Evolutionary conservation across 305 asterid genomes (phyloP), one percentile per base, ranked within the genome.

Genomic region (Withania somnifera): DNA sequence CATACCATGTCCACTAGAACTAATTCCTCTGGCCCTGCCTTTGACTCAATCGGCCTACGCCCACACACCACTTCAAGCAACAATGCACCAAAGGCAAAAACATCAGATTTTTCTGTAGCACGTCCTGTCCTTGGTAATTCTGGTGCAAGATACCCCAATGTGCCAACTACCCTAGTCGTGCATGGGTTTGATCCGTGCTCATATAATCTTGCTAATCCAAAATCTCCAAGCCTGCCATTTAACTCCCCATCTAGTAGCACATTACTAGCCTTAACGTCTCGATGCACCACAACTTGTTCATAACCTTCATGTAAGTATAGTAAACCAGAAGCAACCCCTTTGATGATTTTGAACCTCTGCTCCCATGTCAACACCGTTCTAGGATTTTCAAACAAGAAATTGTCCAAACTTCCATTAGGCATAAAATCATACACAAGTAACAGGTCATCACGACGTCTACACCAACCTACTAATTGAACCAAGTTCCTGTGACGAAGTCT

Each of bases 141-240:
- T 0, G 89, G 89, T 1, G 91, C 90, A n/a, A 90, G 78, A 58
- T 88, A 89, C 24, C 92, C 92, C 63, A 89, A 28, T 8, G 92
- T 89, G 50, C 92, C 91, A 11, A 88, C 92, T 6, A 89, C 87
- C 26, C 81, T 81, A 4, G 91, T 88, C 8, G 87, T 82, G 47
- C 60, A 52, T 0, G 90, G 84, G 30, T 36, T 73, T 26, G 88
- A 60, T 6, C 87, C 91, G 28, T 84, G 92, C 42, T 84, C 86
- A 5, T 86, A 87, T 24, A 89, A 40, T 76, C 86, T 88, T 1
- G 91, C 92, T 14, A 88, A 85, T 11, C 92, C 92, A 22, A 90
- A 90, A 66, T 90, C 91, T 13, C 90, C 91, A 1, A 90, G 42
- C 54, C 85, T 71, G 0, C 85, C 90, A 28, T 84, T 68, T 84